A percentile compares a stretch with the other conserved stretches of the same genome.
These are phyloP conservation scores for Helicocarpus griseus DNA, from an alignment of 2,329 filamentous ascomycete genomes.

Conservation along the genomic window DNA sequence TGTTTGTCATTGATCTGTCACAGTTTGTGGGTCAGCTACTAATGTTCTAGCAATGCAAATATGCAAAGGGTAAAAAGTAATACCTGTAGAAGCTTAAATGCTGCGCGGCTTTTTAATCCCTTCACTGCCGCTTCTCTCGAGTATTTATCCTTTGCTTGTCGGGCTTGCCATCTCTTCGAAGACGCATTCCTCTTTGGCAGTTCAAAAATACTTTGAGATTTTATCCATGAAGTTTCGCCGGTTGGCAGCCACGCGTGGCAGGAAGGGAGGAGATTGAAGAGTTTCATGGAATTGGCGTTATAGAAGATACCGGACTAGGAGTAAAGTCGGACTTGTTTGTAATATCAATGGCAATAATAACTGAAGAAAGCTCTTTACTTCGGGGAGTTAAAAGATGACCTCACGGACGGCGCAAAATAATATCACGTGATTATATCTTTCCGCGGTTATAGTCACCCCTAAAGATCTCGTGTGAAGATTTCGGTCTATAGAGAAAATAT, in stretches of 20 bases:
- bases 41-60: background rate
- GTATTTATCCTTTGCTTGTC: slow-evolving; percentile 65
- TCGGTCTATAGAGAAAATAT: no score
- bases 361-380: background rate
- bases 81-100: slow-evolving; percentile 86
- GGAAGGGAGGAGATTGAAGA: background rate
- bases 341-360: background rate
- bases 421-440: slow-evolving; percentile 1
- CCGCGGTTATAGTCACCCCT: no score
- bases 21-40: slow-evolving; percentile 4
- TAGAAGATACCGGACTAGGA: background rate
- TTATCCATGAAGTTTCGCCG: background rate
- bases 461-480: no score
- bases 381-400: background rate
- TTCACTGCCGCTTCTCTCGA: slow-evolving; percentile 66
- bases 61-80: slow-evolving; percentile 7
- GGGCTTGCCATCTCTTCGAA: slow-evolving; percentile 70
- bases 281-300: background rate
- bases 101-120: slow-evolving; percentile 78
- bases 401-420: background rate
- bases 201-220: background rate
- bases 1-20: slow-evolving; percentile 71
- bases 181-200: slow-evolving; percentile 36
- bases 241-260: background rate
- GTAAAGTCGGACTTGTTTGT: background rate